Conservation (phyloP, 768 basidiomycete genomes). For the Suillus variegatus region DNA sequence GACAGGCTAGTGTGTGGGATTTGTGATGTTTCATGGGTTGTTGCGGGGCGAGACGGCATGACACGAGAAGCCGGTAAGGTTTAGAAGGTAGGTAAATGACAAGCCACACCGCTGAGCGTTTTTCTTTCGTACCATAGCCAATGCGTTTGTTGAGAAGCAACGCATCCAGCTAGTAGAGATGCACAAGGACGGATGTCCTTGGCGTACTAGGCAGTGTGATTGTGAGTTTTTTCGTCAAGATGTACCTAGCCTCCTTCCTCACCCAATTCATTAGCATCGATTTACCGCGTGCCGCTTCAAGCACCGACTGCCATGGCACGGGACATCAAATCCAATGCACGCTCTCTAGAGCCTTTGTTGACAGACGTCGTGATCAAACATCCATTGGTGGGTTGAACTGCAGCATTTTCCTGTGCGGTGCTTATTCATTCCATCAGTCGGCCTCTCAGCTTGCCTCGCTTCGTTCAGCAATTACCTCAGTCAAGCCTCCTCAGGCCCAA, state of each 20-base stretch:
- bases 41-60: conserved; percentile 71
- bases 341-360: conserved; percentile 52
- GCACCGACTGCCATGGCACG: conserved; percentile 63
- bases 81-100: conserved; percentile 35
- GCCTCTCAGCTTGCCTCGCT: conserved; percentile 57
- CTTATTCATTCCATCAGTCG: conserved; percentile 44
- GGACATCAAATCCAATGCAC: conserved; percentile 59
- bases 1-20: conserved; percentile 75
- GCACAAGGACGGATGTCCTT: conserved; percentile 84
- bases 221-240: conserved; percentile 42
- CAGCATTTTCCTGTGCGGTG: conserved; percentile 2
- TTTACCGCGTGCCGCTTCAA: conserved; percentile 75
- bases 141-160: conserved; percentile 74
- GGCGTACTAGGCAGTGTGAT: conserved; percentile 81
- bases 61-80: conserved; percentile 68
- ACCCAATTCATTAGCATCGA: conserved; percentile 45
- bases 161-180: conserved; percentile 59
- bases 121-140: conserved; percentile 43
- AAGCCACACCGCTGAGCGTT: conserved; percentile 17
- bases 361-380: conserved; percentile 63
- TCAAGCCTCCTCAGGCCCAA: conserved; percentile 18
- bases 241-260: conserved; percentile 7
- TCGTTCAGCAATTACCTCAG: conserved; percentile 41
- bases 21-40: conserved; percentile 73
- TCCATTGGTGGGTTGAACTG: conserved; percentile 57